A percentile compares a stretch with the other conserved stretches of the same genome.
These are phyloP conservation scores for Phlebiopsis gigantea DNA, from an alignment of 768 basidiomycete species.

Conservation along the genomic window DNA sequence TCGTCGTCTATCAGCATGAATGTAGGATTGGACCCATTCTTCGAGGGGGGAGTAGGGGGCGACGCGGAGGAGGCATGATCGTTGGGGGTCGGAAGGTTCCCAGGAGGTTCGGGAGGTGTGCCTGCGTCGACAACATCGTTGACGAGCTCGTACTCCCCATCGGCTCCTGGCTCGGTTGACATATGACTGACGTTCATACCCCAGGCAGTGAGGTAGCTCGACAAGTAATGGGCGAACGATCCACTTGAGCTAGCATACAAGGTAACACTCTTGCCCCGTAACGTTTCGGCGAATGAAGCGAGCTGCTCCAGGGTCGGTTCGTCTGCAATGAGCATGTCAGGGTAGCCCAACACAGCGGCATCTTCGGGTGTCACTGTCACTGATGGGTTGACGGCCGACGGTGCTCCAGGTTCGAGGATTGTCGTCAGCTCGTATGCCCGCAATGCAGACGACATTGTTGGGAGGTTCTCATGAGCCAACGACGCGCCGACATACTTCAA, in stretches of 20 bases:
- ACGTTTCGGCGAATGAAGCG: conserved; percentile 67
- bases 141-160: conserved; percentile 28
- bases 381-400: conserved; percentile 37
- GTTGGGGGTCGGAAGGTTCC: not conserved
- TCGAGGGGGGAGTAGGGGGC: conserved; percentile 11
- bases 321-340: conserved; percentile 44
- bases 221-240: conserved; percentile 88
- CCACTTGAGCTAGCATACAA: conserved; percentile 85
- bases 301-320: conserved; percentile 84
- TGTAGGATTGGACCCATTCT: conserved; percentile 26
- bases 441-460: conserved; percentile 36
- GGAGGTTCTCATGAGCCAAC: conserved; percentile 32
- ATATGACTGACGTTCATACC: conserved; percentile 89
- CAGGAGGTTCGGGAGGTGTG: not conserved
- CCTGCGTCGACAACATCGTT: conserved; percentile 7
- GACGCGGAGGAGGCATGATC: not conserved
- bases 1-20: conserved; percentile 95
- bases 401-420: conserved; percentile 54
- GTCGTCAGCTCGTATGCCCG: conserved; percentile 65
- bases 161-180: conserved; percentile 51
- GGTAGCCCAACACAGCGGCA: conserved; percentile 40
- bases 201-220: conserved; percentile 91
- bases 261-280: conserved; percentile 79
- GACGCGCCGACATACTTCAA: conserved; percentile 55
- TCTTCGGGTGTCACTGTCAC: conserved; percentile 39